Evolutionary conservation across 192 early-diverging fungal species (phyloP), one percentile per base, ranked within the genome.

Genomic region (Powellomyces hirtus): DNA sequence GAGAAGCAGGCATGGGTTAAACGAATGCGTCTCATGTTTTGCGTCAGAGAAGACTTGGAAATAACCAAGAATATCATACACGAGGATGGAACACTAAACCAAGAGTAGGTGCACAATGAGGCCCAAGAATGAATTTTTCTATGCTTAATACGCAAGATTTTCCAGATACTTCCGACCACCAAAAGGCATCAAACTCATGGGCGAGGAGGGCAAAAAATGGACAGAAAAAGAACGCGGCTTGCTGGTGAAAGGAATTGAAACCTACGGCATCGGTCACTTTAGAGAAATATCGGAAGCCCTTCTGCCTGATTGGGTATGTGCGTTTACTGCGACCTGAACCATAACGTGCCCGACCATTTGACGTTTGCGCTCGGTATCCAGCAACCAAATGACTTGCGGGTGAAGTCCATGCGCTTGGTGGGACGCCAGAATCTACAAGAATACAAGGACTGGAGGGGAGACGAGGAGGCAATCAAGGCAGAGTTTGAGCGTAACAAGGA

Each of bases 371-470:
- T 44, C 42, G 11, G 11, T 3, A 7, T 3, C 4, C 4, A 57
- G 46, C 46, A 74, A 24, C 71, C 76, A 27, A 92, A 94, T 61
- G 93, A 95, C 64, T 79, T 95, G 34, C 86, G 92, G 44, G 82
- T 95, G 68, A 94, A 94, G 60, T 71, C 91, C 8, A 95, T 94
- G 55, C 73, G 92, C 24, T 71, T 94, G 34, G 87, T 95, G 52
- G 93, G 93, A 36, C 82, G 93, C 31, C 93, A 94, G 59, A 94
- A 94, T 61, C 75, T 93, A 34, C 91, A 94, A 71, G 76, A 91
- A 38, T 94, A 94, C 75, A 86, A 89, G 63, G 90, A 84, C 53
- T 95, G 93, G 93, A 89, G 85, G 69, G 92, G 92, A 11, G 77
- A 83, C 64, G 87, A 76, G 37, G 83, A 84, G 24, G 88, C 76